phyloP scores from a whole-genome alignment of 140 eudicot species.

The Erigeron philadelphicus region DNA sequence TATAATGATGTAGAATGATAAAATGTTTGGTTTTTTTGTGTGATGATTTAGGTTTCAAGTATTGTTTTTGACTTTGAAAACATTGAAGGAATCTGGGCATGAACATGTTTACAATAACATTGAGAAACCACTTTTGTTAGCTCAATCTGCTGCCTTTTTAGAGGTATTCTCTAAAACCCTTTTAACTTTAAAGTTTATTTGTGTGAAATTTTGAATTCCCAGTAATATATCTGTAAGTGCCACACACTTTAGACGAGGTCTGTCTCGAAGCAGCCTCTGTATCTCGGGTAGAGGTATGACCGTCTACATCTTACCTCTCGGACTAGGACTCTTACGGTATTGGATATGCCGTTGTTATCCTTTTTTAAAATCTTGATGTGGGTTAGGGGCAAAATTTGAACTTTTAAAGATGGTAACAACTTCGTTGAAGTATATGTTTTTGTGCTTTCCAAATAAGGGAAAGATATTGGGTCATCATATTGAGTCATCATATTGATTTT shows the following conservation, averaged over 20 bases:
- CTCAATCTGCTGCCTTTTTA: slow-evolving; percentile 91
- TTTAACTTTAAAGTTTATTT: neutral
- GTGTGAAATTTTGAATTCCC: neutral
- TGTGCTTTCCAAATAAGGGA: slow-evolving; percentile 17
- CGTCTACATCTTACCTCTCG: too few relatives aligned
- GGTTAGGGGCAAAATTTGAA: slow-evolving; percentile 22
- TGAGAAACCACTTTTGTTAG: slow-evolving; percentile 68
- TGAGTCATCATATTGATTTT: too few relatives aligned
- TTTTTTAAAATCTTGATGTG: neutral
- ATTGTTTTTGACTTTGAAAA: slow-evolving; percentile 57
- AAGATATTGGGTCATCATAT: neutral
- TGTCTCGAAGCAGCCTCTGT: too few relatives aligned
- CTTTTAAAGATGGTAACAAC: slow-evolving; percentile 20
- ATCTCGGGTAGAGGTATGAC: too few relatives aligned
- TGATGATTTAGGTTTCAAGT: slow-evolving; percentile 60
- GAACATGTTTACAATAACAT: slow-evolving; percentile 74
- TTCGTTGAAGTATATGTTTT: slow-evolving; percentile 13
- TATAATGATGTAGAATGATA: neutral
- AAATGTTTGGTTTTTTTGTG: neutral
- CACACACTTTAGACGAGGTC: too few relatives aligned
- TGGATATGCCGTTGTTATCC: too few relatives aligned
- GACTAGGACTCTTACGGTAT: too few relatives aligned
- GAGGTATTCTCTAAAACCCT: slow-evolving; percentile 43
- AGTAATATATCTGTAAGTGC: neutral
- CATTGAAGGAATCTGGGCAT: slow-evolving; percentile 61